Percentiles rank a stretch among this genome's conserved stretches.
Evolutionary conservation across 2,329 filamentous ascomycete species (phyloP).

Genomic region (Arthrobotrys megalospora): DNA sequence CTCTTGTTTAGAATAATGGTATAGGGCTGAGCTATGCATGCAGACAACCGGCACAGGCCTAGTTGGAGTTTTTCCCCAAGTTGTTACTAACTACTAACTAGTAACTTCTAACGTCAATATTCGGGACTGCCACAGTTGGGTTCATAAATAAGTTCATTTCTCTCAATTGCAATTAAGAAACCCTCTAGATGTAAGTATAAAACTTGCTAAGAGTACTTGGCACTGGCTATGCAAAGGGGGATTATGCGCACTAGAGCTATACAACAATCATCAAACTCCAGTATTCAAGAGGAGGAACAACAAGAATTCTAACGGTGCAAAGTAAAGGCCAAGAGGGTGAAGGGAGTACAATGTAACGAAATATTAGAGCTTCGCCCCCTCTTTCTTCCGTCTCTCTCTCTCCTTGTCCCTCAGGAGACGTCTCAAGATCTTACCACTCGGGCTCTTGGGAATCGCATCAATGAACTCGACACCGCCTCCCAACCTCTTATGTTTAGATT

Average conservation of each 20-base stretch:
- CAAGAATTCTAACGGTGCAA: background rate
- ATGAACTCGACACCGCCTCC: slow-evolving; percentile 71
- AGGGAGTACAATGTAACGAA: background rate
- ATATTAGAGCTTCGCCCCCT: slow-evolving; percentile 77
- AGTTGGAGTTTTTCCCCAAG: too few relatives aligned
- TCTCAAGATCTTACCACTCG: slow-evolving; percentile 71
- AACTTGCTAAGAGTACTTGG: background rate
- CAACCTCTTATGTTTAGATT: slow-evolving; percentile 71
- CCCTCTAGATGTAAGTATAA: slow-evolving; percentile 9
- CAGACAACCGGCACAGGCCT: too few relatives aligned
- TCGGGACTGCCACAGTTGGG: too few relatives aligned
- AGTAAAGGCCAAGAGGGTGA: background rate
- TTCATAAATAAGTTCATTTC: too few relatives aligned
- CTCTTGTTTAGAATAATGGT: too few relatives aligned
- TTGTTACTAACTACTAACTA: too few relatives aligned
- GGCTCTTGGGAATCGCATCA: slow-evolving; percentile 70
- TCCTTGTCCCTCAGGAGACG: slow-evolving; percentile 79
- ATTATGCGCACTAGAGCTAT: slow-evolving; percentile 3
- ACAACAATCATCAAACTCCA: slow-evolving; percentile 17
- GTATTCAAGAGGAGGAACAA: background rate
- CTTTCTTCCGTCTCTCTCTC: slow-evolving; percentile 76
- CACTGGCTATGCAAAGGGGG: background rate
- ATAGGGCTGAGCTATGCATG: too few relatives aligned
- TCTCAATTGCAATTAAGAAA: background rate
- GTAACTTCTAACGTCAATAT: too few relatives aligned